Percentiles rank a stretch among this genome's conserved stretches.
These are phyloP conservation scores for Purpureocillium takamizusanense DNA, from an alignment of 2,329 filamentous ascomycete species.

Conservation along the genomic window DNA sequence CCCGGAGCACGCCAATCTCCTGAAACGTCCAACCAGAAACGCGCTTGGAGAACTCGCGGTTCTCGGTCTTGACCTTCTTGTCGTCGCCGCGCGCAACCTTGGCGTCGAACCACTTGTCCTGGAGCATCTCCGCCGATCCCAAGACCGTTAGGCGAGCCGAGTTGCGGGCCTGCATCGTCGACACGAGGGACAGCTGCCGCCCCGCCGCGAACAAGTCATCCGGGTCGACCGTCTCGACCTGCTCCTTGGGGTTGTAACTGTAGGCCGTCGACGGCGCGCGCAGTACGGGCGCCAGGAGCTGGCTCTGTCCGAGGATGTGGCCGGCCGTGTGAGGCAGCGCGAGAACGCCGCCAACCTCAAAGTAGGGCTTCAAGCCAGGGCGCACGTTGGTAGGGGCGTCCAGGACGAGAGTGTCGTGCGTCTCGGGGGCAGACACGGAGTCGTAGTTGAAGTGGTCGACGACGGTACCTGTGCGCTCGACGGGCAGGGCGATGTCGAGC, in stretches of 20 bases:
- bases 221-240: constrained; percentile 48
- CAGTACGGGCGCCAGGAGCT: constrained; percentile 72
- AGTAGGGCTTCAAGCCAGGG: constrained; percentile 67
- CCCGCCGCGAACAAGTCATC: constrained; percentile 84
- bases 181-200: constrained; percentile 74
- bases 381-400: constrained; percentile 58
- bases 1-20: constrained; percentile 81
- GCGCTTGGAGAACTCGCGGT: constrained; percentile 77
- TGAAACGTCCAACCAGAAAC: constrained; percentile 94
- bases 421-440: constrained; percentile 61
- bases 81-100: constrained; percentile 56
- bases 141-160: constrained; percentile 82
- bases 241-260: constrained; percentile 88
- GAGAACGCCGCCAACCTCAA: constrained; percentile 51
- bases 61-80: constrained; percentile 55
- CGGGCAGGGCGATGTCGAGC: constrained; percentile 79
- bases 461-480: constrained; percentile 74
- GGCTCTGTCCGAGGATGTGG: constrained; percentile 70
- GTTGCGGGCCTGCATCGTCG: constrained; percentile 83
- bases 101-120: constrained; percentile 82
- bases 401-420: constrained; percentile 81
- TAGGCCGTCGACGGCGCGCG: constrained; percentile 80
- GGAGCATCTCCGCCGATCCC: constrained; percentile 77
- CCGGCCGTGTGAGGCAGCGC: constrained; percentile 77
- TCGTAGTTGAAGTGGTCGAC: constrained; percentile 98